These are phyloP conservation scores for Graphilbum ipis-grandicollis DNA, from an alignment of 2,329 filamentous ascomycete species.

Conservation along the genomic window DNA sequence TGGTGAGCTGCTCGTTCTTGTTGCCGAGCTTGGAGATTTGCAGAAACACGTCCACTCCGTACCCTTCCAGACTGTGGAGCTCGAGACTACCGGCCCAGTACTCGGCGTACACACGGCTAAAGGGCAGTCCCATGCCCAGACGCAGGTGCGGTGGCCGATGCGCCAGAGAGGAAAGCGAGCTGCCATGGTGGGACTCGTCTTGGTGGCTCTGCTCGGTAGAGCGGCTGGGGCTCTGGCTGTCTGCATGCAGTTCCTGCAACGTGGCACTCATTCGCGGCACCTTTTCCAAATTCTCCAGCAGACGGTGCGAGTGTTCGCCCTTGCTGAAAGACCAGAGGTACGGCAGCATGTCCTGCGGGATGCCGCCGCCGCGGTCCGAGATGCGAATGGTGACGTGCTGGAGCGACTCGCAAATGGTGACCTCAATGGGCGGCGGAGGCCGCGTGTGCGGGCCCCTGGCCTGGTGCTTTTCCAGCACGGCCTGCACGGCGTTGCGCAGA, in stretches of 20 bases:
- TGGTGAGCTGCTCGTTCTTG: constrained; percentile 87
- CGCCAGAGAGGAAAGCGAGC: constrained; percentile 64
- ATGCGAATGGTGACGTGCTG: constrained; percentile 95
- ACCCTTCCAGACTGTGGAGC: constrained; percentile 83
- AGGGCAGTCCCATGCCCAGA: constrained; percentile 80
- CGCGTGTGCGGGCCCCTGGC: neutral
- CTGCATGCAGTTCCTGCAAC: constrained; percentile 61
- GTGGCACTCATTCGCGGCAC: constrained; percentile 90
- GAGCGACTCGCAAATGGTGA: constrained; percentile 82
- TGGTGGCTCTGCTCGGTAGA: neutral
- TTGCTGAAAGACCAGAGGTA: constrained; percentile 97
- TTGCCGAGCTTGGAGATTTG: constrained; percentile 95
- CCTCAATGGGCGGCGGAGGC: constrained; percentile 76
- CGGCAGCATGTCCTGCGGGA: constrained; percentile 68
- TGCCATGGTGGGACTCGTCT: constrained; percentile 13
- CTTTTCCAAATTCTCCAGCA: constrained; percentile 68
- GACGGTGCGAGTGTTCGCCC: constrained; percentile 59
- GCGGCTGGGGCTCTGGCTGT: neutral
- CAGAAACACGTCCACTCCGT: constrained; percentile 87
- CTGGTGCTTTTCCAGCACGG: constrained; percentile 60
- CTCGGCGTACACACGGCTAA: constrained; percentile 89
- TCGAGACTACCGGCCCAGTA: constrained; percentile 94
- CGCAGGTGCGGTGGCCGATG: constrained; percentile 72
- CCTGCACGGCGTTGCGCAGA: constrained; percentile 85
- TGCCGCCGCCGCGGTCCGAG: constrained; percentile 86